Percentiles rank a stretch among this genome's conserved stretches.
phyloP scores from a whole-genome alignment of 139 green algal species.

The Dunaliella primolecta region DNA sequence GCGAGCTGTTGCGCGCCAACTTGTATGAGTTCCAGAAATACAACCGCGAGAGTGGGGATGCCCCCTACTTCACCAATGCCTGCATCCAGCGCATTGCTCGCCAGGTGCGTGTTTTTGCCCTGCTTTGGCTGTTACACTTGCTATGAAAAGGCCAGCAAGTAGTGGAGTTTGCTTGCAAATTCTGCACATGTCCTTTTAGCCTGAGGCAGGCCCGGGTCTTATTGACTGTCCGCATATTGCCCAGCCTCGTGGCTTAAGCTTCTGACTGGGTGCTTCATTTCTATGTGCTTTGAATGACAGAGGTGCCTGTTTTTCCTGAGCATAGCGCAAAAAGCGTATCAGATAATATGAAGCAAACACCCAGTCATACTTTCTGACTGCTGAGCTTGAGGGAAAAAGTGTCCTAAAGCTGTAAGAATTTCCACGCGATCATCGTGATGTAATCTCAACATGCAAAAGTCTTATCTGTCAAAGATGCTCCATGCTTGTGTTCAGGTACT shows the following conservation, averaged over 20 bases:
- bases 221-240: neutral
- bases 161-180: neutral
- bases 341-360: no score
- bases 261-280: neutral
- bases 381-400: no score
- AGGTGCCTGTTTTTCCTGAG: no score
- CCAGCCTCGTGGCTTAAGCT: neutral
- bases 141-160: neutral
- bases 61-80: conserved; percentile 87
- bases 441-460: no score
- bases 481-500: conserved; percentile 68
- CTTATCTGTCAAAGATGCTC: no score
- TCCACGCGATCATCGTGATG: no score
- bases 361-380: no score
- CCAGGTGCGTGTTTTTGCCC: conserved; percentile 74
- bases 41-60: conserved; percentile 76
- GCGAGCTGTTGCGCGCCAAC: conserved; percentile 94
- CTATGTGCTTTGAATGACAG: neutral
- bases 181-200: neutral
- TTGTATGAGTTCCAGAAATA: conserved; percentile 98
- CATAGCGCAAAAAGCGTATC: no score
- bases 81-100: conserved; percentile 82
- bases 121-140: conserved; percentile 38
- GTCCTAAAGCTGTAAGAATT: no score
- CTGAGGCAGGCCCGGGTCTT: neutral